Evolutionary conservation across 805 yeast genomes (phyloP).

Genomic region (Maudiozyma saulgeensis): DNA sequence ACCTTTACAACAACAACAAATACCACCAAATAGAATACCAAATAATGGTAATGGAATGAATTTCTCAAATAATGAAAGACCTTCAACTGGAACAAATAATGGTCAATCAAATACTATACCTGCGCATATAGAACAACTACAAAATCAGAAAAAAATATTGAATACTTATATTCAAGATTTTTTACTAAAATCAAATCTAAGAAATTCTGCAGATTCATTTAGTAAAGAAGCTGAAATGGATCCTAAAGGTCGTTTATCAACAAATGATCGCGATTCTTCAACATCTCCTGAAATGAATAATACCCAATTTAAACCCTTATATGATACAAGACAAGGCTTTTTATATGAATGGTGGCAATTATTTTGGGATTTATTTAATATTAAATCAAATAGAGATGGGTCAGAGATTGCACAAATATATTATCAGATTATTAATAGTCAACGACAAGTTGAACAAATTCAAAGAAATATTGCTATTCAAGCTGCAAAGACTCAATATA

Average conservation of each 20-base stretch:
- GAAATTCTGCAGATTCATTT: slow-evolving; percentile 65
- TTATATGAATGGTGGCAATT: slow-evolving; percentile 93
- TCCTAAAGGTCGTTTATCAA: not conserved
- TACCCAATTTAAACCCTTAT: slow-evolving; percentile 21
- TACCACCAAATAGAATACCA: no score
- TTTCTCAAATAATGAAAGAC: not conserved
- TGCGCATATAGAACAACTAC: not conserved
- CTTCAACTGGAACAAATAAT: not conserved
- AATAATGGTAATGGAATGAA: not conserved
- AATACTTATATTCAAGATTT: slow-evolving; percentile 86
- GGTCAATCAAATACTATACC: not conserved
- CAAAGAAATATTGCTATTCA: slow-evolving; percentile 38
- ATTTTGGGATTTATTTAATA: slow-evolving; percentile 88
- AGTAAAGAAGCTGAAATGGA: slow-evolving; percentile 63
- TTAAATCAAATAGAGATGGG: slow-evolving; percentile 58
- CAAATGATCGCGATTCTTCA: not conserved
- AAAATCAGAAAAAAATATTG: slow-evolving; percentile 39
- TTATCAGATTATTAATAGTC: slow-evolving; percentile 43
- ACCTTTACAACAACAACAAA: not conserved
- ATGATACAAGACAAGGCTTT: slow-evolving; percentile 80
- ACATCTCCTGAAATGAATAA: not conserved
- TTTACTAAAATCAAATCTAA: slow-evolving; percentile 60
- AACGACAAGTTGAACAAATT: slow-evolving; percentile 50
- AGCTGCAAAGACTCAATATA: slow-evolving; percentile 38
- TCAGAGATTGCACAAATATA: slow-evolving; percentile 61